Evolutionary conservation across 257 asterid species (phyloP).

Genomic region (Plantago elongata): DNA sequence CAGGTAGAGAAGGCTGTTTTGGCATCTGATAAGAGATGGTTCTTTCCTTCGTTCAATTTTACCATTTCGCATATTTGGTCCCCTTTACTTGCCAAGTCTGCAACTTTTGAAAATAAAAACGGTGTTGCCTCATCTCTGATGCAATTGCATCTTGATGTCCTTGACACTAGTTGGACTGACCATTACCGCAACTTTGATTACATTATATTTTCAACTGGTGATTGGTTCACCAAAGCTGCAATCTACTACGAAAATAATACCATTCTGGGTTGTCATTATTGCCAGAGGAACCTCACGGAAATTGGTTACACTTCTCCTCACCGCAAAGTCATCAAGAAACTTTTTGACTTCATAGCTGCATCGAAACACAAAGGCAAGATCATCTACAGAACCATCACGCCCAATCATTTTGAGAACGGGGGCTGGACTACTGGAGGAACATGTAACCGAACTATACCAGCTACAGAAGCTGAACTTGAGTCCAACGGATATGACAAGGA

Average conservation of each 20-base stretch:
- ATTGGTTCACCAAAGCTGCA: constrained; percentile 63
- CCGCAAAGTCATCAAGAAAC: constrained; percentile 43
- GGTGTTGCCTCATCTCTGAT: constrained; percentile 66
- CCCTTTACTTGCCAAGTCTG: constrained; percentile 69
- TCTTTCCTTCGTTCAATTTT: constrained; percentile 58
- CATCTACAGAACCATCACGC: constrained; percentile 56
- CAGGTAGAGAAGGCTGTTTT: constrained; percentile 62
- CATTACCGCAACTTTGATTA: constrained; percentile 47
- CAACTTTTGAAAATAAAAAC: constrained; percentile 48
- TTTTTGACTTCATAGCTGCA: constrained; percentile 35
- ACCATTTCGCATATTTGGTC: constrained; percentile 69
- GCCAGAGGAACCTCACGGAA: constrained; percentile 57
- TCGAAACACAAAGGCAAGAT: constrained; percentile 53
- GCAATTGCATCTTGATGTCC: constrained; percentile 61
- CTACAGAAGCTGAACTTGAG: constrained; percentile 47
- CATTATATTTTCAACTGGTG: constrained; percentile 55
- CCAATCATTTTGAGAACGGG: constrained; percentile 71
- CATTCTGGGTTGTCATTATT: constrained; percentile 57
- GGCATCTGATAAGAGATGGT: constrained; percentile 71
- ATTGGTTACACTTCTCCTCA: constrained; percentile 51
- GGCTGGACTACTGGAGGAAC: constrained; percentile 66
- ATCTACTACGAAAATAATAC: constrained; percentile 51
- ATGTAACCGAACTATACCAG: constrained; percentile 53
- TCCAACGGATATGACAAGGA: constrained; percentile 33
- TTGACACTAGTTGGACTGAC: constrained; percentile 65